Evolutionary conservation across 2,329 filamentous ascomycete species (phyloP).

Genomic region (Ophiocordyceps camponoti-floridani): DNA sequence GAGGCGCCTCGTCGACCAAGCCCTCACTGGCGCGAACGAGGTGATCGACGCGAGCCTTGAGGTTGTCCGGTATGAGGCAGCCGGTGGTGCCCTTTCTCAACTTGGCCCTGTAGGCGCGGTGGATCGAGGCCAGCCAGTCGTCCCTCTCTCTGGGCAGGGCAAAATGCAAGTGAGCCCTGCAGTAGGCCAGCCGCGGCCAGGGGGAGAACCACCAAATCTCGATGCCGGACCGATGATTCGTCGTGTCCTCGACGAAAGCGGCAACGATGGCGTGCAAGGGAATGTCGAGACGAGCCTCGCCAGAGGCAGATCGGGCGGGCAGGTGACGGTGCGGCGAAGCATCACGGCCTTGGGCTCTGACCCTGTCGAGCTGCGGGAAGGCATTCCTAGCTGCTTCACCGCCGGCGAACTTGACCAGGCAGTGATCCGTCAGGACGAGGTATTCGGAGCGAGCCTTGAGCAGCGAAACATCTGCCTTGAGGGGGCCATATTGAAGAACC

Average conservation of each 20-base stretch:
- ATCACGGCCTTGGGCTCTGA: conserved; percentile 6
- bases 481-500: conserved; percentile 23
- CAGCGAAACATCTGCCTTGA: conserved; percentile 30
- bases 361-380: conserved; percentile 25
- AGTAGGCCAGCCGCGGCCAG: conserved; percentile 24
- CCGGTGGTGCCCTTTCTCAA: conserved; percentile 16
- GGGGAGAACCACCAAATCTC: conserved; percentile 38
- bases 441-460: conserved; percentile 31
- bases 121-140: conserved; percentile 29
- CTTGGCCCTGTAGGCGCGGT: conserved; percentile 20
- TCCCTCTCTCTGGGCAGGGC: conserved; percentile 28
- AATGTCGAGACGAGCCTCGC: conserved; percentile 24
- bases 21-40: conserved; percentile 26
- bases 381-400: conserved; percentile 26
- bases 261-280: conserved; percentile 32
- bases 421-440: conserved; percentile 31
- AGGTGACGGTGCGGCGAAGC: conserved; percentile 8
- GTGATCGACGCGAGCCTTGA: conserved; percentile 26
- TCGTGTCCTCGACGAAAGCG: conserved; percentile 31
- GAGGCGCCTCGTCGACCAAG: conserved; percentile 8
- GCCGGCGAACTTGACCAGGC: conserved; percentile 31
- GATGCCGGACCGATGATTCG: conserved; percentile 29
- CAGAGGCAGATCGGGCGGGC: conserved; percentile 12
- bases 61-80: conserved; percentile 24
- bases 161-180: conserved; percentile 31